Evolutionary conservation across 208 protist genomes (phyloP).

Genomic region (Lotmaria passim): DNA sequence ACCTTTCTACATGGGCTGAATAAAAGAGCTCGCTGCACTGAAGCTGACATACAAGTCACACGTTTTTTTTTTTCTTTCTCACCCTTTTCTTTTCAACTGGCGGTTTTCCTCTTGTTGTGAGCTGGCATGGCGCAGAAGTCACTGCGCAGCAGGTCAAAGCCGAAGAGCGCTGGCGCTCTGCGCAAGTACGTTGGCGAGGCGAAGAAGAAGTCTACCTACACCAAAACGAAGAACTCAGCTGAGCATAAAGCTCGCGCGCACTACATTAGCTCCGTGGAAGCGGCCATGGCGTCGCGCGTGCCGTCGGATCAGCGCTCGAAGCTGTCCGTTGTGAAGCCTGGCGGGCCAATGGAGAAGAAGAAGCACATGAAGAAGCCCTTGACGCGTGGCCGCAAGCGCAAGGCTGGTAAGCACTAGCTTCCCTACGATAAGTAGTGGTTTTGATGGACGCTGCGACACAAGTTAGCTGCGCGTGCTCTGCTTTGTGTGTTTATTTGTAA

Average conservation of each 20-base stretch:
- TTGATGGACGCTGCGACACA: no score
- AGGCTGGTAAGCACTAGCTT: constrained; percentile 20
- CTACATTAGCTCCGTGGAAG: constrained; percentile 85
- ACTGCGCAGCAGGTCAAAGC: constrained; percentile 64
- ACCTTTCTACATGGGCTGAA: no score
- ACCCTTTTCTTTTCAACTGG: not conserved
- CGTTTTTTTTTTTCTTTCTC: not conserved
- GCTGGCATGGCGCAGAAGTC: constrained; percentile 88
- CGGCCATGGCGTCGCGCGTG: constrained; percentile 85
- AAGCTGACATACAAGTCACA: not conserved
- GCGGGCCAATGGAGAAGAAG: constrained; percentile 49
- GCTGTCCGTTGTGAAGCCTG: constrained; percentile 74
- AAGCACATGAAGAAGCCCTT: constrained; percentile 91
- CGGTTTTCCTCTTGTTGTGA: not conserved
- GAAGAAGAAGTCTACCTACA: constrained; percentile 79
- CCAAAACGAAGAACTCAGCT: constrained; percentile 62
- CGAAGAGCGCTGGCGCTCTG: constrained; percentile 81
- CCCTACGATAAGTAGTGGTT: no score
- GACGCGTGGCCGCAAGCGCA: constrained; percentile 78
- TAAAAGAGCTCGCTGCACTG: not conserved
- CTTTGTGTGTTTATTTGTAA: no score
- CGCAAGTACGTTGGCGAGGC: constrained; percentile 88
- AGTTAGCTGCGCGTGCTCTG: no score
- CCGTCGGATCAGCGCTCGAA: constrained; percentile 90
- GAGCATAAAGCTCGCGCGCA: constrained; percentile 72